A percentile compares a stretch with the other conserved stretches of the same genome.
Evolutionary conservation across 192 early-diverging fungal species (phyloP).

Genomic region (Entomortierella chlamydospora): DNA sequence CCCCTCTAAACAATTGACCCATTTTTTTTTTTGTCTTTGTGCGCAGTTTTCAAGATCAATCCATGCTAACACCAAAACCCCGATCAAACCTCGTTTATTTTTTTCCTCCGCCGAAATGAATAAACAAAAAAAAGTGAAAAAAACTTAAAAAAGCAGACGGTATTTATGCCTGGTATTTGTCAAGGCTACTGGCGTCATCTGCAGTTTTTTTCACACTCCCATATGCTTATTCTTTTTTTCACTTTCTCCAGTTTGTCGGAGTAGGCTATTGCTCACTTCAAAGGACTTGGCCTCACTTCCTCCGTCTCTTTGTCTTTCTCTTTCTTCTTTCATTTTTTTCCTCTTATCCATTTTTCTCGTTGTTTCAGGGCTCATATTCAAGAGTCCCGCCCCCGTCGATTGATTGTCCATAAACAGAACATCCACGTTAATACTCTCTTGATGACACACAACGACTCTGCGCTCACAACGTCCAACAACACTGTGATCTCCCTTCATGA

Average conservation of each 20-base stretch:
- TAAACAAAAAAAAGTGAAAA: neutral
- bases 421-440: neutral
- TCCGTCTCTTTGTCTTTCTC: slow-evolving; percentile 3
- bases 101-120: neutral
- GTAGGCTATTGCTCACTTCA: slow-evolving; percentile 5
- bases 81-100: neutral
- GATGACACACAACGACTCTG: slow-evolving; percentile 10
- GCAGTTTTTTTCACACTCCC: neutral
- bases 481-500: slow-evolving; percentile 16
- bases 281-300: neutral
- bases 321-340: slow-evolving; percentile 4
- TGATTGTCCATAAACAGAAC: too few relatives aligned
- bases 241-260: too few relatives aligned
- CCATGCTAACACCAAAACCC: neutral
- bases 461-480: slow-evolving; percentile 11
- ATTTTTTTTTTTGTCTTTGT: slow-evolving; percentile 2
- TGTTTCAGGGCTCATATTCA: too few relatives aligned
- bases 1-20: too few relatives aligned
- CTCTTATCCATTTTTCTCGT: neutral
- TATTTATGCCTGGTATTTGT: too few relatives aligned
- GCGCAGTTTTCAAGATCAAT: neutral
- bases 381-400: too few relatives aligned
- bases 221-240: neutral
- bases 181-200: too few relatives aligned
- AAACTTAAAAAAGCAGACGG: too few relatives aligned